Conservation (phyloP, 345 rosid genomes). For the Eutrema yunnanense region DNA sequence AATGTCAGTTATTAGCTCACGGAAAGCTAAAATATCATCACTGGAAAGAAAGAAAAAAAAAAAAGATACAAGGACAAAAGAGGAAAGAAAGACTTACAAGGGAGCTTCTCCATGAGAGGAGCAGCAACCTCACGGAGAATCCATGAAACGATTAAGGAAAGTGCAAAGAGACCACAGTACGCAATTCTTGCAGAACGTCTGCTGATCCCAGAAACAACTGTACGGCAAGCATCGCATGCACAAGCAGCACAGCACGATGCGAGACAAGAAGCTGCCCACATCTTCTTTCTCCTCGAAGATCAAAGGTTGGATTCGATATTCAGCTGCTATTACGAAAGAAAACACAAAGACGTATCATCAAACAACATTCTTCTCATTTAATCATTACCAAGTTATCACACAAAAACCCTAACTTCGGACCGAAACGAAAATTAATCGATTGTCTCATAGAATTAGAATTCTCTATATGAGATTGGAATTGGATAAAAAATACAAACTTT, state of each 20-base stretch:
- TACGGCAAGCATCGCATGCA: slow-evolving; percentile 92
- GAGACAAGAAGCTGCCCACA: slow-evolving; percentile 99
- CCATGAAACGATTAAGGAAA: slow-evolving; percentile 87
- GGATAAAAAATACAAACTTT: not conserved
- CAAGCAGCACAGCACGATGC: slow-evolving; percentile 98
- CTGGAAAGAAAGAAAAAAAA: not conserved
- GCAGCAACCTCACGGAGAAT: slow-evolving; percentile 97
- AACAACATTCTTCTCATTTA: no score
- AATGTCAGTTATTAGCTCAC: not conserved
- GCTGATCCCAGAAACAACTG: slow-evolving; percentile 89
- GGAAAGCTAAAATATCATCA: not conserved
- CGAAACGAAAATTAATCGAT: not conserved
- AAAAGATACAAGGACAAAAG: not conserved
- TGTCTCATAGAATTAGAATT: not conserved
- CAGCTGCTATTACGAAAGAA: slow-evolving; percentile 9
- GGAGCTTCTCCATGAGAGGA: slow-evolving; percentile 96
- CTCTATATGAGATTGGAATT: not conserved
- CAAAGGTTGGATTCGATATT: slow-evolving; percentile 16
- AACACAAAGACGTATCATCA: not conserved
- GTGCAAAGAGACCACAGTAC: slow-evolving; percentile 94
- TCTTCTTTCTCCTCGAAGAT: slow-evolving; percentile 30
- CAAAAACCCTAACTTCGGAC: not conserved
- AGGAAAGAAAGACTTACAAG: slow-evolving; percentile 56
- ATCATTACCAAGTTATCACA: not conserved
- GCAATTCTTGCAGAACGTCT: slow-evolving; percentile 96